Percentiles rank a stretch among this genome's conserved stretches.
Evolutionary conservation across 1,139 yeast species (phyloP).

Genomic region (Diutina pseudorugosa): DNA sequence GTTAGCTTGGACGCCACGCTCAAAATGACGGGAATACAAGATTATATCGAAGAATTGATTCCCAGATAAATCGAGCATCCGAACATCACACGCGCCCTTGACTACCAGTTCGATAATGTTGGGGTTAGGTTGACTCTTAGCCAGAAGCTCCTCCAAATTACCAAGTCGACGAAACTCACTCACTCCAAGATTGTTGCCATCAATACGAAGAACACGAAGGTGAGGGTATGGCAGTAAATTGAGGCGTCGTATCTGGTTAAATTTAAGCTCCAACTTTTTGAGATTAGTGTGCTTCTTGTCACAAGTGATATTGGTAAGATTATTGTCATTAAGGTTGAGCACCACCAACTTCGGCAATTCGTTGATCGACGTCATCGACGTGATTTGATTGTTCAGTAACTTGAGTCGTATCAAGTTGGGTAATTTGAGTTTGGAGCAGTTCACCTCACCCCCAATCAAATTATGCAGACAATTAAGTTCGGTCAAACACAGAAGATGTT

Average conservation of each 20-base stretch:
- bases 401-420: slow-evolving; percentile 32
- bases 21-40: slow-evolving; percentile 1
- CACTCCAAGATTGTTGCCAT: slow-evolving; percentile 20
- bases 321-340: slow-evolving; percentile 34
- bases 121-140: slow-evolving; percentile 20
- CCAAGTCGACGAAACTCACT: slow-evolving; percentile 9
- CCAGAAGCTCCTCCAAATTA: slow-evolving; percentile 20
- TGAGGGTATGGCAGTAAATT: slow-evolving; percentile 22
- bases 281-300: slow-evolving; percentile 17
- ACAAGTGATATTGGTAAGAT: slow-evolving; percentile 16
- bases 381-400: slow-evolving; percentile 30
- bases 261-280: slow-evolving; percentile 32
- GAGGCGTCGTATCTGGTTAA: slow-evolving; percentile 22
- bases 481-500: slow-evolving; percentile 26
- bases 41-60: slow-evolving; percentile 11
- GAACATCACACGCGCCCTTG: slow-evolving; percentile 13
- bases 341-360: slow-evolving; percentile 22
- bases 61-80: slow-evolving; percentile 28
- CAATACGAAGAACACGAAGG: slow-evolving; percentile 34
- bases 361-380: slow-evolving; percentile 22
- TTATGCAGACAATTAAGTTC: slow-evolving; percentile 33
- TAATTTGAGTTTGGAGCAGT: slow-evolving; percentile 23
- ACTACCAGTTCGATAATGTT: slow-evolving; percentile 13
- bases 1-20: slow-evolving; percentile 2
- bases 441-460: slow-evolving; percentile 22